A percentile compares a stretch with the other conserved stretches of the same genome.
These are phyloP conservation scores for Acanthamoeba royreba DNA, from an alignment of 208 protist genomes.

Conservation along the genomic window DNA sequence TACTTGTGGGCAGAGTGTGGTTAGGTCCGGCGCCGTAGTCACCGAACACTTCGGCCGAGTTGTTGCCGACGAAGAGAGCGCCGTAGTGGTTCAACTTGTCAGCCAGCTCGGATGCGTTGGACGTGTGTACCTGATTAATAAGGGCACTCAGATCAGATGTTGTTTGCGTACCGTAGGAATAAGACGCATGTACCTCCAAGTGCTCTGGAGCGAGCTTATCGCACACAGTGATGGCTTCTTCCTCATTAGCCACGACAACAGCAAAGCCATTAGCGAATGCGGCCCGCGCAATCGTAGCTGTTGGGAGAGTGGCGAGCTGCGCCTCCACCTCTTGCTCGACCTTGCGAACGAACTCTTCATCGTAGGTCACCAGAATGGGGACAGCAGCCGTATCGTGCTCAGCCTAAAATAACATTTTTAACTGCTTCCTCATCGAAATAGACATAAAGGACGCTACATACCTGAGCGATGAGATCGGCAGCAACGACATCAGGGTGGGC, in stretches of 20 bases:
- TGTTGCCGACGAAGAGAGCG: conserved; percentile 63
- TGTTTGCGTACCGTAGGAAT: conserved; percentile 15
- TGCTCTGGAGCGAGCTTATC: conserved; percentile 77
- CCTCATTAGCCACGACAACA: conserved; percentile 48
- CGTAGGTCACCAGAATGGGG: conserved; percentile 66
- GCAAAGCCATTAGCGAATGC: conserved; percentile 45
- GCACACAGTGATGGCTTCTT: conserved; percentile 69
- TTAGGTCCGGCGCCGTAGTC: conserved; percentile 72
- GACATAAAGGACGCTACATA: too few species aligned
- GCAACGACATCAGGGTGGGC: conserved; percentile 75
- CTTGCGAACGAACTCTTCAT: conserved; percentile 48
- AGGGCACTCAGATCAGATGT: neutral
- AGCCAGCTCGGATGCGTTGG: neutral
- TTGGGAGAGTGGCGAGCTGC: conserved; percentile 65
- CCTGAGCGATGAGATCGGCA: conserved; percentile 81
- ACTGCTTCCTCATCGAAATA: too few species aligned
- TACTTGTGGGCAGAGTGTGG: conserved; percentile 68
- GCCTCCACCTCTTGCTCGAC: conserved; percentile 58
- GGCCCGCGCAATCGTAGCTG: conserved; percentile 42
- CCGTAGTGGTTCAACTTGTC: conserved; percentile 53
- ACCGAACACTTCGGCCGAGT: conserved; percentile 67
- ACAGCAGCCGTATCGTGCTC: conserved; percentile 77
- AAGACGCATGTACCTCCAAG: too few species aligned
- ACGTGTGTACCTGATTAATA: conserved; percentile 60
- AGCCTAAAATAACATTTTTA: too few species aligned